Conservation (phyloP, 2,329 filamentous ascomycete species). For the Phoma sp. region DNA sequence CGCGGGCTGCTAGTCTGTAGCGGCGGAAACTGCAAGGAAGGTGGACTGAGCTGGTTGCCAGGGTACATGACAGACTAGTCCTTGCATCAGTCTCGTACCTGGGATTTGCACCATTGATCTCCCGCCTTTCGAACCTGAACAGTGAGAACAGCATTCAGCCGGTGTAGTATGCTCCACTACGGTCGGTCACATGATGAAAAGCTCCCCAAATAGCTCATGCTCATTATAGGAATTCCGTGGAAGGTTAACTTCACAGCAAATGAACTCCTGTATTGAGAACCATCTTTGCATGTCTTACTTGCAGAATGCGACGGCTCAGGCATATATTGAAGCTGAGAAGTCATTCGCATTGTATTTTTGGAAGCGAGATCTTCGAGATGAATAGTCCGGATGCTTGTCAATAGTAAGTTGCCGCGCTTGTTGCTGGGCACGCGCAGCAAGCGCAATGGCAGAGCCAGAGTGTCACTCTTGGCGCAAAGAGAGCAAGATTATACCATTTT, state of each 20-base stretch:
- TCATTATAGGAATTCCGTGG: not conserved
- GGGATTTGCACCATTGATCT: not conserved
- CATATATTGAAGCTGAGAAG: not conserved
- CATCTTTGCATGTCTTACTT: not conserved
- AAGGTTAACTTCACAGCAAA: not conserved
- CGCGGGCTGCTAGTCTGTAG: not conserved
- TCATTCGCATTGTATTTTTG: not conserved
- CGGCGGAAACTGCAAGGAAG: not conserved
- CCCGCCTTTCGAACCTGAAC: not conserved
- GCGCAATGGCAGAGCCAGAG: not conserved
- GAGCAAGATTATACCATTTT: not conserved
- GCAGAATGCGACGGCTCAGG: not conserved
- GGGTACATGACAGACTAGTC: no score
- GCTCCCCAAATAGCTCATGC: constrained; percentile 1
- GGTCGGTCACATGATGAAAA: not conserved
- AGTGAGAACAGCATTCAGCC: not conserved
- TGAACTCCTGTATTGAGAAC: not conserved
- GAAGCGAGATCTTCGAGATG: constrained; percentile 4
- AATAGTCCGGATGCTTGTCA: constrained; percentile 14
- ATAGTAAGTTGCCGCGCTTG: not conserved
- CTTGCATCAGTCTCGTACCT: not conserved
- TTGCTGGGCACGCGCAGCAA: not conserved
- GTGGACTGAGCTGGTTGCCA: no score
- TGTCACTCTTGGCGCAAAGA: not conserved
- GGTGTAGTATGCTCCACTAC: not conserved